phyloP scores from a whole-genome alignment of 73 alveolate species.

The Blepharisma stoltei region DNA sequence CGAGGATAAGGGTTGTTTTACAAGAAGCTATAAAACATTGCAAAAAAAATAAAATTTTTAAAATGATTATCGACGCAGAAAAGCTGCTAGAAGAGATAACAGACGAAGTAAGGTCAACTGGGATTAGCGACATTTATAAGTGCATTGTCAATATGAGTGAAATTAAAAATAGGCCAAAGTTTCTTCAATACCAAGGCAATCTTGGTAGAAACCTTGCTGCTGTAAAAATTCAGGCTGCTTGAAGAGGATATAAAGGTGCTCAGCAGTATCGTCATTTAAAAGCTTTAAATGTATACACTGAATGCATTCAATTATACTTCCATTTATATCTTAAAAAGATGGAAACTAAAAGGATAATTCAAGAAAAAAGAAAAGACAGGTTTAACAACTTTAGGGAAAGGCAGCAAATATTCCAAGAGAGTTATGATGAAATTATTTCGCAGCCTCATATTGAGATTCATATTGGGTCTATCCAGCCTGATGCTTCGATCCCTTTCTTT shows the following conservation, averaged over 20 bases:
- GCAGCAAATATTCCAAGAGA: constrained; percentile 78
- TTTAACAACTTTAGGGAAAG: constrained; percentile 73
- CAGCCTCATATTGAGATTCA: constrained; percentile 86
- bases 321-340: constrained; percentile 53
- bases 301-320: constrained; percentile 52
- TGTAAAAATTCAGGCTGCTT: constrained; percentile 56
- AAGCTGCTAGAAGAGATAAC: constrained; percentile 30
- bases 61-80: constrained; percentile 58
- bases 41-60: constrained; percentile 41
- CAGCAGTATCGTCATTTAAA: constrained; percentile 62
- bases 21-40: constrained; percentile 43
- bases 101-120: background rate
- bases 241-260: constrained; percentile 58
- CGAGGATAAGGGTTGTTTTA: constrained; percentile 50
- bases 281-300: constrained; percentile 55
- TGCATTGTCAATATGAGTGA: constrained; percentile 60
- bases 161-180: constrained; percentile 43
- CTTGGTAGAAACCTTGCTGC: constrained; percentile 69
- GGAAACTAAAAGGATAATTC: constrained; percentile 57
- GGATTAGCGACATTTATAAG: constrained; percentile 33
- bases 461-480: constrained; percentile 69
- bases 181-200: constrained; percentile 65
- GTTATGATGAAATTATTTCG: constrained; percentile 80
- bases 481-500: constrained; percentile 82
- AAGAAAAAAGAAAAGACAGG: constrained; percentile 56